Evolutionary conservation across 192 early-diverging fungal species (phyloP).

Genomic region (Umbelopsis isabellina): DNA sequence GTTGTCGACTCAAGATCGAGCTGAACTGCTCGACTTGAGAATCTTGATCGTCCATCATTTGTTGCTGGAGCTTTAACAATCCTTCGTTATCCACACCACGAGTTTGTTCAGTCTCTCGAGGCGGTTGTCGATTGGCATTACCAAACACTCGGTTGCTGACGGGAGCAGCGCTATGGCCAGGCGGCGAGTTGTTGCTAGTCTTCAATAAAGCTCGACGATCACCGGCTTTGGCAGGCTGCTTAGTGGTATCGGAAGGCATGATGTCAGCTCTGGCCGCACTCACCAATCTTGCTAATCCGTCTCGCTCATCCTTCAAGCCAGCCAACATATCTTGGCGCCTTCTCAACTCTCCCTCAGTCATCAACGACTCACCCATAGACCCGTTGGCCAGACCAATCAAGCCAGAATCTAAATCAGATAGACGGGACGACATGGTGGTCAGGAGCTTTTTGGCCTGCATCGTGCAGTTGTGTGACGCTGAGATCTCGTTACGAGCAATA

Average conservation of each 20-base stretch:
- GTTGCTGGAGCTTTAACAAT: conserved; percentile 74
- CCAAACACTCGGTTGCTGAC: conserved; percentile 69
- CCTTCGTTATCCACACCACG: conserved; percentile 75
- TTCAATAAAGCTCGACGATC: conserved; percentile 50
- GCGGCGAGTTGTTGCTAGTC: neutral
- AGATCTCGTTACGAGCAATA: conserved; percentile 72
- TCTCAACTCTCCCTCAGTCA: conserved; percentile 74
- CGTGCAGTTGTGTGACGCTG: conserved; percentile 77
- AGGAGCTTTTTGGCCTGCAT: conserved; percentile 77
- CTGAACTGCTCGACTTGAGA: conserved; percentile 74
- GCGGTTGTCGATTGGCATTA: conserved; percentile 48
- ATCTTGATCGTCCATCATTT: conserved; percentile 86
- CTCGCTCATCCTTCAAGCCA: conserved; percentile 72
- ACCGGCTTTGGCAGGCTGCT: conserved; percentile 26
- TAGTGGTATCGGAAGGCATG: conserved; percentile 4
- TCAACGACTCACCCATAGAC: conserved; percentile 45
- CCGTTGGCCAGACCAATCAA: conserved; percentile 55
- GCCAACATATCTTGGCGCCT: conserved; percentile 80
- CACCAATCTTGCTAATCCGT: conserved; percentile 62
- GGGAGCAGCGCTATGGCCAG: neutral
- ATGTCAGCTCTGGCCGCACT: conserved; percentile 49
- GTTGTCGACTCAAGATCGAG: conserved; percentile 78
- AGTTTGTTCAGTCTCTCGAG: conserved; percentile 81
- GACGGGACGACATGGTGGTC: conserved; percentile 46
- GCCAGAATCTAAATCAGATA: conserved; percentile 57